Evolutionary conservation across 2,329 filamentous ascomycete genomes (phyloP).

Genomic region (Ophiostoma quercus): DNA sequence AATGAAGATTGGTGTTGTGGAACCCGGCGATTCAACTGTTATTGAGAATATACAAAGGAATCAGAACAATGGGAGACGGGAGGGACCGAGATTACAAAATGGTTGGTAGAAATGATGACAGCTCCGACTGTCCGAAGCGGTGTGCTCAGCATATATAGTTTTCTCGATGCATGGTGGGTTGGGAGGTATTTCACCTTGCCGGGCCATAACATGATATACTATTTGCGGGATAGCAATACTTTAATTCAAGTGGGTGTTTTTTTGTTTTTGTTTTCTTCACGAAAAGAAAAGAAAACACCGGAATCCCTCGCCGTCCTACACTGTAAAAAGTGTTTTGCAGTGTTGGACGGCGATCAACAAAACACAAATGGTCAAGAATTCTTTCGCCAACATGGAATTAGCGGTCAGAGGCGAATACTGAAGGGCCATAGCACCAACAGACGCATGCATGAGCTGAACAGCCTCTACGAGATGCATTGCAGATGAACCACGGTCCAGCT

Average conservation of each 20-base stretch:
- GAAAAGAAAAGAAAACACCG: background rate
- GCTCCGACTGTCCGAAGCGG: background rate
- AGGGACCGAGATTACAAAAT: background rate
- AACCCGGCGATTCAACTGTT: background rate
- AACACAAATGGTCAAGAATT: background rate
- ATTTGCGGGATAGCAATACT: background rate
- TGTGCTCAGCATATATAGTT: background rate
- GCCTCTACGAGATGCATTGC: background rate
- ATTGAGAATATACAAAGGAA: background rate
- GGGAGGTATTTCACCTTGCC: background rate
- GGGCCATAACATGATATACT: background rate
- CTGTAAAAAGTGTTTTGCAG: background rate
- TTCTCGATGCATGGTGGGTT: background rate
- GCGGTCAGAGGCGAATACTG: background rate
- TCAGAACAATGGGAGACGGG: background rate
- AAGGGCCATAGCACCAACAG: background rate
- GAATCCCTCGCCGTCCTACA: background rate
- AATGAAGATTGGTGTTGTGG: background rate
- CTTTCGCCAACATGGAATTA: background rate
- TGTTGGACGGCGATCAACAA: background rate
- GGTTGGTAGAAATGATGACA: background rate
- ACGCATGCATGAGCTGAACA: conserved; percentile 5
- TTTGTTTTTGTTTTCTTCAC: background rate
- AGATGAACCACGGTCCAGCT: background rate
- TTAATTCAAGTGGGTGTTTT: background rate